phyloP scores from a whole-genome alignment of 305 asterid species.

The Fraxinus xanthoxyloides region DNA sequence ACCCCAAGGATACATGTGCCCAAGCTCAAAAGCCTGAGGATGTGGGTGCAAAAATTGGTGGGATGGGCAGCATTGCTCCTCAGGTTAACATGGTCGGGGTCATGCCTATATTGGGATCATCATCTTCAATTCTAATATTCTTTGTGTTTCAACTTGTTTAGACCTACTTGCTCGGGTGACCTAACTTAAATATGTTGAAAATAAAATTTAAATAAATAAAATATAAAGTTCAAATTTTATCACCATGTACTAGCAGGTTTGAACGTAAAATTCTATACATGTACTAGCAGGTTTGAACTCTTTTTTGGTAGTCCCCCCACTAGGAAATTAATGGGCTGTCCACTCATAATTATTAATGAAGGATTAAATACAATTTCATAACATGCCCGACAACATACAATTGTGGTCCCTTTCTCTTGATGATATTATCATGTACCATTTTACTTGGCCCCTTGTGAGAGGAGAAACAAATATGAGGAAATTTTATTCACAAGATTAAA shows the following conservation, averaged over 20 bases:
- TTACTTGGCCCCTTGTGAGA: neutral
- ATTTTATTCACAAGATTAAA: neutral
- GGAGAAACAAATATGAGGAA: neutral
- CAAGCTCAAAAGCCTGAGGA: too few species aligned
- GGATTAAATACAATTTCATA: conserved; percentile 22
- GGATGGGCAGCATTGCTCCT: too few species aligned
- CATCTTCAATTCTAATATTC: neutral
- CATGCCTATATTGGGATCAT: too few species aligned
- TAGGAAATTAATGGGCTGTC: conserved; percentile 14
- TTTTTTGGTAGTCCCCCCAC: conserved; percentile 58
- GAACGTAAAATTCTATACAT: neutral
- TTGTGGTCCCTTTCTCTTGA: conserved; percentile 48
- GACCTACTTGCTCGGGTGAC: neutral
- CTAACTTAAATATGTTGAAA: neutral
- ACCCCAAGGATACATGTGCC: too few species aligned
- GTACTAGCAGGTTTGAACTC: neutral
- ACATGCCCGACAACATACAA: conserved; percentile 39
- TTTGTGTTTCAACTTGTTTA: too few species aligned
- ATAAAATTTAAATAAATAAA: too few species aligned
- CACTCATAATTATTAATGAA: conserved; percentile 27
- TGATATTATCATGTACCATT: neutral
- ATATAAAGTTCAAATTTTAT: too few species aligned
- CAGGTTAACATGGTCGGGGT: too few species aligned
- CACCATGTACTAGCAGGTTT: neutral
- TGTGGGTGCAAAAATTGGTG: too few species aligned